Base-by-base conservation (phyloP, 2,329 filamentous ascomycete genomes). In the Talaromyces sp. region DNA sequence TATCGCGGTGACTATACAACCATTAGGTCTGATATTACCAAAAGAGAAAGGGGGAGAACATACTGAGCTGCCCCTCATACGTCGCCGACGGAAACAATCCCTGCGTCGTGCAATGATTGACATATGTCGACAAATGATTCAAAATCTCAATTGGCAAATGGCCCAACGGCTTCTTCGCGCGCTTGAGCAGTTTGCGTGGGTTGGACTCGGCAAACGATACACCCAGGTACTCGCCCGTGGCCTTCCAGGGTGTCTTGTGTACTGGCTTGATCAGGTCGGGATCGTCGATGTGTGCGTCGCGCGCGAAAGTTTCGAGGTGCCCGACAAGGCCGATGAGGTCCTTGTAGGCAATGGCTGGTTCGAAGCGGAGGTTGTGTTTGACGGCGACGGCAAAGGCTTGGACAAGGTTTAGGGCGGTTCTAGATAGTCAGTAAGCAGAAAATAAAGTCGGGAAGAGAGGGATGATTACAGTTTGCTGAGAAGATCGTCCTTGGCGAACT, bases 81-180 rank as follows among this genome's bases (percentile, higher is more conserved):
- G 72, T 66, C 44, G 72, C 69, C 30, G 70, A 66, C 47, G 64
- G 61, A 52, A 81, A 68, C 30, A 75, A 77, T 10, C 68, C 70
- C 57, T 77, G 79, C 1, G 65, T 66, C 55, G 88, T 80, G 64
- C 87, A 77, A 57, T 81, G 80, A 66, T 92, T 87, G 33, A 90
- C 75, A 65, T 89, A 89, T 27, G 85, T 77, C 22, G 85, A 84
- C 4, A 95, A 75, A 71, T 93, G 88, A 70, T 83, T 88, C 32
- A 95, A 80, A 58, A 95, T 90, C 72, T 96, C 91, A 9, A 93
- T 80, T 0, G 91, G 91, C n/a, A 93, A 81, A 73, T 96, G 93
- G 59, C 91, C 91, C 13, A 93, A 81, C 1, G 91, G 90, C 66
- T 84, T 85, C 65, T 85, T 83, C 15, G 89, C 84, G 51, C 84